Evolutionary conservation across 2,329 filamentous ascomycete genomes (phyloP).

Genomic region (Penicillium sp.): DNA sequence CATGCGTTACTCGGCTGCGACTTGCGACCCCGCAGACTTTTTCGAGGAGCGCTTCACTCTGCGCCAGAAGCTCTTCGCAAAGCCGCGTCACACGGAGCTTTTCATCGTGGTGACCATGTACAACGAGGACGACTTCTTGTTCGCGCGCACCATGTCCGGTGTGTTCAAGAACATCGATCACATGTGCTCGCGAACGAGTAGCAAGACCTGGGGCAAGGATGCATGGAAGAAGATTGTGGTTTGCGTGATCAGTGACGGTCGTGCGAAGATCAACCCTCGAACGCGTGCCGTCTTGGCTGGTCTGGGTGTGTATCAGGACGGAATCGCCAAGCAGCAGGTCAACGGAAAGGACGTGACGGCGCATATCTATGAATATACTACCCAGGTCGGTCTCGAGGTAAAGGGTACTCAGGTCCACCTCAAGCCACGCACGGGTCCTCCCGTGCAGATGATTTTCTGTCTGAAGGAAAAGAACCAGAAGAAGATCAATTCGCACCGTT

Average conservation of each 20-base stretch:
- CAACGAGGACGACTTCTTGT: constrained; percentile 96
- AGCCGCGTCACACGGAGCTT: constrained; percentile 88
- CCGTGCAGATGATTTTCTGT: constrained; percentile 96
- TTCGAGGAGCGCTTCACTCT: constrained; percentile 88
- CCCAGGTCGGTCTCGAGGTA: constrained; percentile 73
- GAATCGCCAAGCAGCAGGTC: constrained; percentile 97
- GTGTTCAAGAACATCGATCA: constrained; percentile 99
- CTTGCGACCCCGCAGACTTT: constrained; percentile 89
- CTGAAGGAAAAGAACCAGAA: constrained; percentile 99
- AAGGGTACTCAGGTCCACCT: constrained; percentile 88
- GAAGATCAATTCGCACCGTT: constrained; percentile 99
- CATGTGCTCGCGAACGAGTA: constrained; percentile 92
- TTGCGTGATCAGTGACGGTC: constrained; percentile 94
- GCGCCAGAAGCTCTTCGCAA: constrained; percentile 88
- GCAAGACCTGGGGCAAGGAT: constrained; percentile 97
- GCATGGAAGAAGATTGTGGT: constrained; percentile 99
- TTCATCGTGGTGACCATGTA: constrained; percentile 99
- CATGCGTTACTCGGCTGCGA: constrained; percentile 90
- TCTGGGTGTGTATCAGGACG: constrained; percentile 97
- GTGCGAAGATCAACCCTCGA: constrained; percentile 93
- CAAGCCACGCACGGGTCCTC: constrained; percentile 80
- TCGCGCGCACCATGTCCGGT: constrained; percentile 93
- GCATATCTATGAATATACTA: constrained; percentile 85
- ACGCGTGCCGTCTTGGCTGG: constrained; percentile 88
- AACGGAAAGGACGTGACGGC: constrained; percentile 95